Percentiles rank a stretch among this genome's conserved stretches.
Conservation (phyloP, 345 rosid species). For the Eucalyptus leucophloia region DNA sequence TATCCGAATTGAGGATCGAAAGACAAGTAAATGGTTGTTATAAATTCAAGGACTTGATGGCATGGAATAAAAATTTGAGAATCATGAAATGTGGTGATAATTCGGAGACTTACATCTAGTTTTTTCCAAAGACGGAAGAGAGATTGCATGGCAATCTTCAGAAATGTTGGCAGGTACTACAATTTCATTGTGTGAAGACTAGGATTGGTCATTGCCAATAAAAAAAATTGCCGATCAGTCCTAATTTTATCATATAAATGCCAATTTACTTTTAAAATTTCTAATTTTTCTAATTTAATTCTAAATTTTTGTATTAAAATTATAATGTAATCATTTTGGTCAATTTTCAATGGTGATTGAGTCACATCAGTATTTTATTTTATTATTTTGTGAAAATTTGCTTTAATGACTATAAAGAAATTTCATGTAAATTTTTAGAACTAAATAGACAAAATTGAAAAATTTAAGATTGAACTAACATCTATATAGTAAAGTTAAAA, state of each 20-base stretch:
- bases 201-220: neutral
- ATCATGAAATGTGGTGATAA: neutral
- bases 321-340: rapidly evolving
- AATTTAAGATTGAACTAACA: neutral
- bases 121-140: neutral
- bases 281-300: neutral
- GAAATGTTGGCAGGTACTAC: neutral
- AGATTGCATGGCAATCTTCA: neutral
- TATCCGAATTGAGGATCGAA: neutral
- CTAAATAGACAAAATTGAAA: neutral
- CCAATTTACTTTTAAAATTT: neutral
- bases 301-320: neutral
- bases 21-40: neutral
- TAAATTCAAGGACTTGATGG: neutral
- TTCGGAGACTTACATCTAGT: neutral
- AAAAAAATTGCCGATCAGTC: neutral
- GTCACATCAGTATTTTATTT: rapidly evolving
- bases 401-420: neutral
- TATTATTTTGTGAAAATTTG: rapidly evolving
- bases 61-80: neutral
- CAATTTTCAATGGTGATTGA: neutral
- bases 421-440: neutral
- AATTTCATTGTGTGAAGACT: neutral
- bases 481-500: rapidly evolving
- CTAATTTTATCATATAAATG: neutral